phyloP scores from a whole-genome alignment of 345 rosid species.

The Citrus sinensis region DNA sequence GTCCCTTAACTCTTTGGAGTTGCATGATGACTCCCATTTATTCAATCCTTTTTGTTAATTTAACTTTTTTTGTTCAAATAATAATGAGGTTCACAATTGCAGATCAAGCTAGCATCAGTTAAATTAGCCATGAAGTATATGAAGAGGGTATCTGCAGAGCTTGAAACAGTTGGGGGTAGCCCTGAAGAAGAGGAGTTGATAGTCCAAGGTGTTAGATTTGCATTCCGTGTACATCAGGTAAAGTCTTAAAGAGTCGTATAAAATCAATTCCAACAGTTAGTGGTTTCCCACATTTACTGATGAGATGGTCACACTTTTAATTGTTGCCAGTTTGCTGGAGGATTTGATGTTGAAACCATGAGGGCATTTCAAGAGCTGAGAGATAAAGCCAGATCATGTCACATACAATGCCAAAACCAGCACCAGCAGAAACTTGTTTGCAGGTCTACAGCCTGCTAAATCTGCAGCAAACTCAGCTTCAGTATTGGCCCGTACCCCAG shows the following conservation, averaged over 20 bases:
- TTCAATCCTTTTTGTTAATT: not conserved
- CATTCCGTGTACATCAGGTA: slow-evolving; percentile 99
- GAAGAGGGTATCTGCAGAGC: slow-evolving; percentile 93
- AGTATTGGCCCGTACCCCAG: slow-evolving; percentile 3
- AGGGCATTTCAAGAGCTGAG: slow-evolving; percentile 91
- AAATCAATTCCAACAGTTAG: not conserved
- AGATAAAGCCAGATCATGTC: slow-evolving; percentile 83
- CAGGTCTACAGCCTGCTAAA: slow-evolving; percentile 51
- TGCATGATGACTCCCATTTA: not conserved
- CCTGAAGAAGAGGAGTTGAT: slow-evolving; percentile 96
- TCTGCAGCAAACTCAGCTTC: slow-evolving; percentile 78
- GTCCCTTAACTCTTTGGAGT: not conserved
- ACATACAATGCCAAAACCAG: slow-evolving; percentile 69
- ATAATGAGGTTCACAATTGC: slow-evolving; percentile 12
- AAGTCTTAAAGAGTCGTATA: not conserved
- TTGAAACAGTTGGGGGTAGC: slow-evolving; percentile 54
- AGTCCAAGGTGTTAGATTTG: slow-evolving; percentile 89
- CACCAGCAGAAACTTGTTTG: slow-evolving; percentile 56
- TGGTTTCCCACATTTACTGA: not conserved
- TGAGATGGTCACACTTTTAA: not conserved
- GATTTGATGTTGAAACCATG: slow-evolving; percentile 94
- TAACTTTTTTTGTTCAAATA: not conserved
- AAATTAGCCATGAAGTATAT: slow-evolving; percentile 93
- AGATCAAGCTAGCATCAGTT: slow-evolving; percentile 91
- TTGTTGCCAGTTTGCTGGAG: slow-evolving; percentile 78